Base-by-base conservation (phyloP, 345 rosid species). In the Linum lewisii region DNA sequence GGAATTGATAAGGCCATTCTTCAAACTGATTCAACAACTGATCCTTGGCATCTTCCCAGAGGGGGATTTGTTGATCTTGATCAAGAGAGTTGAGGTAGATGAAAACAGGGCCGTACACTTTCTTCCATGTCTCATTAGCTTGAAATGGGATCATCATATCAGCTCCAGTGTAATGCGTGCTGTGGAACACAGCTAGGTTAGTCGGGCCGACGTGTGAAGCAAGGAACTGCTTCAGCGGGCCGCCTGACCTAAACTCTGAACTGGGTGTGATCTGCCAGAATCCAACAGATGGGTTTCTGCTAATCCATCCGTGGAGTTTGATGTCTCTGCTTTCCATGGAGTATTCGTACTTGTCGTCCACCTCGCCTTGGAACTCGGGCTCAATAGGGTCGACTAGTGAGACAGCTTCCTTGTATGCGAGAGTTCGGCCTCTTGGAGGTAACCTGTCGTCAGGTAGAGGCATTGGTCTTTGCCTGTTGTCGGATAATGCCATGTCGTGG, bases 181-280 rank as follows among this genome's bases (percentile, higher is more conserved):
- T n/a, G n/a, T n/a, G n/a, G n/a, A n/a, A n/a, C n/a, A 71, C 74
- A 3, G 63, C n/a, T 16, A 71, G 66, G 8, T 23, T 54, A 7
- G 70, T 60, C 6, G 74, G 74, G 50, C 74, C 74, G 19, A 65
- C 69, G 19, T 70, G 74, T 7, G 74, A 70, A 37, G 57, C 38
- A 1, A 71, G 70, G 24, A 21, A 38, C 36, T 71, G 74, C 44
- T 71, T 71, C 21, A 55, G 55, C 21, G 74, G 74, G 3, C 74
- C 74, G 13, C 70, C 70, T 0, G 74, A 60, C 21, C 65, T 65
- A 62, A 61, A 71, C 60, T 71, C 74, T 5, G 2, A 0, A 14
- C 60, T 61, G 2, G 74, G 70, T 1, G 74, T 65, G 21, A 71
- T 65, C 51, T 61, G 60, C 74, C 74, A 71, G 37, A 71, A 65